Evolutionary conservation across 2,329 filamentous ascomycete genomes (phyloP), one percentile per base, ranked within the genome.

Genomic region (Paraconiothyrium sp.): DNA sequence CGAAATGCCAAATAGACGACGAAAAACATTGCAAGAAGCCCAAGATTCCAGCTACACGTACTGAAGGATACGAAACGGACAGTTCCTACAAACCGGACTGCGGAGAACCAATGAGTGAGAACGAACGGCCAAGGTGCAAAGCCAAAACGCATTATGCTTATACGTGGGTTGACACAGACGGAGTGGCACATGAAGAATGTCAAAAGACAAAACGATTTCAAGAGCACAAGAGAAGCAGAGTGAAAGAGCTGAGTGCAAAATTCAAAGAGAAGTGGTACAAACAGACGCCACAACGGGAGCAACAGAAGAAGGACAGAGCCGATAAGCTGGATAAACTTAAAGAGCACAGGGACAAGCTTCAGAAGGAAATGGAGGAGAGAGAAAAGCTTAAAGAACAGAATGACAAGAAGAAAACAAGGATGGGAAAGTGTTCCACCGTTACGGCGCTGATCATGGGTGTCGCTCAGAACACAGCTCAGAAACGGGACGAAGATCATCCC

Each of bases 1-100:
- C 48, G 6, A 61, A 57, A 54, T 61, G 41, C 41, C 52, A 56
- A 43, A 60, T 60, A 20, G 58, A 60, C 30, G 58, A 60, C 58
- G 58, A 57, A 43, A 60, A 60, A 39, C 27, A 54, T 24, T 60
- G 47, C 24, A 39, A 52, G 24, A 60, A 52, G 46, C 58, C 58
- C 20, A 60, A 60, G 35, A 52, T 60, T 20, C 52, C 58, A 6
- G 51, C 44, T 20, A 60, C 58, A 24, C 58, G 58, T 13, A 51
- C 58, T 34, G 58, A 43, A 10, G 58, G 58, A 3, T 44, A 30
- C 13, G 58, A 60, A 39, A 57, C 22, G 11, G 58, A 60, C 32
- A n/a, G 32, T 6, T 51, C 46, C 34, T 60, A 57, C 30, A 60
- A 56, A 22, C 44, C 51, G 7, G 46, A 37, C 1, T 60, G 58